Percentiles rank a stretch among this genome's conserved stretches.
Conservation (phyloP, 176 grass and related monocot species). For the Pharus latifolius region DNA sequence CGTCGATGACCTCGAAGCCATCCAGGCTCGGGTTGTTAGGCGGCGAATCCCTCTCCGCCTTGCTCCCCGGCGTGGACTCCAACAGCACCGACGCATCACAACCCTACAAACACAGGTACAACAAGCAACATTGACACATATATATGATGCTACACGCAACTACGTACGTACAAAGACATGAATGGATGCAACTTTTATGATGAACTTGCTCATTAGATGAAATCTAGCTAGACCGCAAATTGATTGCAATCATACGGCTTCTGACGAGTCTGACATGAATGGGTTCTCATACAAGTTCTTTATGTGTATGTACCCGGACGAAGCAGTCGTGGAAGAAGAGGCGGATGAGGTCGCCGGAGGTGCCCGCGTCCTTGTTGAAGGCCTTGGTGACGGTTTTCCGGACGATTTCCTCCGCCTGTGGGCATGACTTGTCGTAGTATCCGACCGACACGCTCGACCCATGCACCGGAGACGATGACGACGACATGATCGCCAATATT, state of each 20-base stretch:
- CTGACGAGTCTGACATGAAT: too few relatives aligned
- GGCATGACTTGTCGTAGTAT: not conserved
- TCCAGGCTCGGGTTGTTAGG: constrained; percentile 48
- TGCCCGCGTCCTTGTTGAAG: not conserved
- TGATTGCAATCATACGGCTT: too few relatives aligned
- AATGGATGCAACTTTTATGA: too few relatives aligned
- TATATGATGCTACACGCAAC: too few relatives aligned
- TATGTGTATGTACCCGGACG: not conserved
- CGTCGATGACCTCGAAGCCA: constrained; percentile 45
- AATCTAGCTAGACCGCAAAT: too few relatives aligned
- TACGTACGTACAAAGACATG: too few relatives aligned
- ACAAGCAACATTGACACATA: too few relatives aligned
- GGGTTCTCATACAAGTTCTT: too few relatives aligned
- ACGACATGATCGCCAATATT: too few relatives aligned
- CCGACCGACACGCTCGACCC: not conserved
- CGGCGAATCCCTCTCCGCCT: constrained; percentile 21
- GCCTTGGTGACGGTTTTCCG: not conserved
- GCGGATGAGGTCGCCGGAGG: not conserved
- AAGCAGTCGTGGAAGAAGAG: not conserved
- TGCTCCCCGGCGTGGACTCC: constrained; percentile 16
- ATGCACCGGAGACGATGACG: too few relatives aligned
- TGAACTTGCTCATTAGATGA: too few relatives aligned
- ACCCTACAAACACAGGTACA: too few relatives aligned
- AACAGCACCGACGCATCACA: constrained; percentile 48
- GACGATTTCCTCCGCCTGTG: not conserved